Evolutionary conservation across 805 yeast species (phyloP), one percentile per base, ranked within the genome.

Genomic region (Pichia insulana): DNA sequence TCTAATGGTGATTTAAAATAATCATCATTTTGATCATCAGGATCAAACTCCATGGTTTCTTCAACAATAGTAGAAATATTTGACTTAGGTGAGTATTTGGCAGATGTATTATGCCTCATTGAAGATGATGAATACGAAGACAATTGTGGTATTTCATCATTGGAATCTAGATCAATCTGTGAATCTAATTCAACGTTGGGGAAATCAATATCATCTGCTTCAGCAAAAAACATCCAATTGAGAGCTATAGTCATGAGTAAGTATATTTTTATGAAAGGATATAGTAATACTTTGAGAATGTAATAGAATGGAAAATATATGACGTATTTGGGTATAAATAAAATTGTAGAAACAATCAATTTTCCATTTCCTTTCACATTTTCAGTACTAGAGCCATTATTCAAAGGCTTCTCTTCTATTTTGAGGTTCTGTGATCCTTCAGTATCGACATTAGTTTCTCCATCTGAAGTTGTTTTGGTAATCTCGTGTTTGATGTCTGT

Each of bases 1-100:
- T 52, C 56, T 7, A 61, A 54, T 22, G 67, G 67, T 0, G 66
- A 62, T 36, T 63, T 63, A 40, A 63, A 51, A 20, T 50, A 55
- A 40, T 63, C 67, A 25, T 60, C 65, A 34, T 51, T 40, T 41
- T 57, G 53, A 27, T 43, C 22, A 35, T 53, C 60, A 1, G 51
- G 38, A 4, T 62, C 65, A 42, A 63, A 60, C 43, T 61, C 65
- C 26, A 62, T 50, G 32, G 60, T 65, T 37, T 62, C 67, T 39
- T 61, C 65, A 4, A 56, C 48, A 11, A 58, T 60, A 2, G 64
- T 59, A 3, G 64, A 43, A 20, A 58, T 55, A 5, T 39, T 31
- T 26, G 40, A 36, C 31, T 39, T 39, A 3, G 34, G 36, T 7
- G 34, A 11, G 25, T 33, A 34, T 34, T 27, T 39, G 30, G 37